Evolutionary conservation across 352 stramenopile species (phyloP), one percentile per base, ranked within the genome.

Genomic region (Pythium coloratum): DNA sequence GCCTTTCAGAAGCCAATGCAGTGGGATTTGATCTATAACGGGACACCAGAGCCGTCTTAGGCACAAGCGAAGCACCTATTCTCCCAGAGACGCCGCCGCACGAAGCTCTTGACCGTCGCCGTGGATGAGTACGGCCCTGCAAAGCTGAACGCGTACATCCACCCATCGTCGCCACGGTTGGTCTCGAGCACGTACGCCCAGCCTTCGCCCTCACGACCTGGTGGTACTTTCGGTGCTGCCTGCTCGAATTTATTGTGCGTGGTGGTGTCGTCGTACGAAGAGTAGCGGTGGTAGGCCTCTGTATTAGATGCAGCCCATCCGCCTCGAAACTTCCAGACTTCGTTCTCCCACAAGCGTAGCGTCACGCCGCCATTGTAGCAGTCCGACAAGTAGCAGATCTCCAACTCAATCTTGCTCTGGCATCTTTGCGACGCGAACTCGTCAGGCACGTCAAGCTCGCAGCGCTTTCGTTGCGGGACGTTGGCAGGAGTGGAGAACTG

Each of bases 41-140:
- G 36, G 36, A 6, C 9, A 6, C 2, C 36, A 7, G 10, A 42
- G 7, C 6, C 36, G 36, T 42, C 36, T 12, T 42, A 0, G 6
- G 7, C 9, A 14, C 36, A 42, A 4, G 69, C 66, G 36, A 59
- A 70, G 62, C 80, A 90, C 32, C 74, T 82, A 67, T 91, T 91
- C 55, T 92, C 80, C 83, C 83, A 94, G 33, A 89, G 32, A 1
- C 85, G 83, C n/a, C 85, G 85, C 59, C 85, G 75, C 32, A 88
- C 85, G 55, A 87, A 86, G 70, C 73, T 81, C 42, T 84, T 73
- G 1, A 75, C 55, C 40, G 73, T 73, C 59, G 82, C 86, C 13
- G 70, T 84, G 18, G 77, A 64, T 12, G 80, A 75, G 72, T 82
- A 91, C 16, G 84, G 84, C 0, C 82, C 81, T 1, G 73, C 51